phyloP scores from a whole-genome alignment of 169 alveolate genomes.

The Plasmodium adleri region DNA sequence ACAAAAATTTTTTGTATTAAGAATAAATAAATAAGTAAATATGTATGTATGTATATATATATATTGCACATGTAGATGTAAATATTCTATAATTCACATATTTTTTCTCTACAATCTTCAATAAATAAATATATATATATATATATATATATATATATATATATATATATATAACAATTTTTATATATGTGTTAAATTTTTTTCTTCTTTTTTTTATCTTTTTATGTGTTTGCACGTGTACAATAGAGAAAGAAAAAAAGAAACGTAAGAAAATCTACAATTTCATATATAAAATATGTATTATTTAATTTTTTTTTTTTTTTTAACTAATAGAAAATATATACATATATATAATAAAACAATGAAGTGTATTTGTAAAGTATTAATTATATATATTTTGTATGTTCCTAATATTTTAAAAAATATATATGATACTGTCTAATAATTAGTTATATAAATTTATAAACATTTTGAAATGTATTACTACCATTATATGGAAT shows the following conservation, averaged over 20 bases:
- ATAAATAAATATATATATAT: constrained; percentile 2
- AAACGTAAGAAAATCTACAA: background rate
- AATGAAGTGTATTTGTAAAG: constrained; percentile 17
- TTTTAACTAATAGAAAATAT: background rate
- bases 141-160: constrained; percentile 2
- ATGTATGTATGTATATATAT: constrained; percentile 18
- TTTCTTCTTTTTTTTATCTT: background rate
- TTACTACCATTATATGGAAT: constrained; percentile 2
- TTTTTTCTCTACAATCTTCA: too few species aligned
- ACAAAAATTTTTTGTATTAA: too few species aligned
- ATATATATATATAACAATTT: too few species aligned
- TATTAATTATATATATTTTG: constrained; percentile 14
- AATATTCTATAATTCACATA: background rate
- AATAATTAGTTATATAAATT: background rate
- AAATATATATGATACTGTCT: constrained; percentile 2
- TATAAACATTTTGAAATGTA: background rate
- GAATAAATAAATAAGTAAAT: background rate
- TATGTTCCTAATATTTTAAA: constrained; percentile 3
- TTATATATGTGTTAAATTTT: background rate
- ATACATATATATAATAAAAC: too few species aligned
- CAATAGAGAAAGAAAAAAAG: background rate
- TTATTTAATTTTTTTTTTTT: background rate
- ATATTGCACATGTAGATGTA: background rate
- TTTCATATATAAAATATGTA: constrained; percentile 1
- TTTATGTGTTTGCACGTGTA: background rate